Evolutionary conservation across 1,284 basidiomycete genomes (phyloP).

Genomic region (Naganishia liquefaciens): DNA sequence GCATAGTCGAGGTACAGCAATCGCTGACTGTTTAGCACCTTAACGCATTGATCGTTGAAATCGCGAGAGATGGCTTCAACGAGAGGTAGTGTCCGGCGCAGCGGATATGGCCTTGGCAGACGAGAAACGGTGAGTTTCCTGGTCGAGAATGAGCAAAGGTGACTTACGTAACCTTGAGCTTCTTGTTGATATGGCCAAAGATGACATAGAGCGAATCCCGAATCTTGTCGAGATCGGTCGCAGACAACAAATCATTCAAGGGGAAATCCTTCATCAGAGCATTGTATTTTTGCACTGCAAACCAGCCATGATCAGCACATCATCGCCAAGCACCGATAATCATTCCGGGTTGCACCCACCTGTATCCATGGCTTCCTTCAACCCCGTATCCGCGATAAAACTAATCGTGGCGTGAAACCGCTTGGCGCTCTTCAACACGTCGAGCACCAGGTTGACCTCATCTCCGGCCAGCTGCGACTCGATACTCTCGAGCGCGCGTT

Average conservation of each 20-base stretch:
- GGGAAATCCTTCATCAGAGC: slow-evolving; percentile 99
- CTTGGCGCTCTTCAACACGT: slow-evolving; percentile 91
- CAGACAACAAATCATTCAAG: slow-evolving; percentile 89
- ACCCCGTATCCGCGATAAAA: slow-evolving; percentile 94
- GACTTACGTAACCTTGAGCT: slow-evolving; percentile 77
- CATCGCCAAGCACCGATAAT: background rate
- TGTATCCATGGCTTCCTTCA: slow-evolving; percentile 86
- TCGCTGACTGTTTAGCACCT: slow-evolving; percentile 84
- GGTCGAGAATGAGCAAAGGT: background rate
- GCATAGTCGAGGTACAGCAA: slow-evolving; percentile 92
- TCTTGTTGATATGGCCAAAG: slow-evolving; percentile 92
- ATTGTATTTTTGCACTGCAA: slow-evolving; percentile 90
- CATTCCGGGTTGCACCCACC: slow-evolving; percentile 58
- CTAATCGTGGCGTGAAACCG: slow-evolving; percentile 96
- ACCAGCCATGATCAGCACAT: background rate
- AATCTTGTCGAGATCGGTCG: slow-evolving; percentile 92
- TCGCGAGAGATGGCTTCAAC: slow-evolving; percentile 97
- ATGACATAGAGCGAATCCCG: slow-evolving; percentile 83
- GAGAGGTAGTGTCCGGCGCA: slow-evolving; percentile 88
- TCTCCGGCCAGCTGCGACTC: slow-evolving; percentile 88
- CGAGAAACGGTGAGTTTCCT: background rate
- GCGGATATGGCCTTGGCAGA: slow-evolving; percentile 72
- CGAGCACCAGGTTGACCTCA: slow-evolving; percentile 91
- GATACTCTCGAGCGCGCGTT: slow-evolving; percentile 88
- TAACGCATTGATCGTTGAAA: slow-evolving; percentile 91